Percentiles rank a stretch among this genome's conserved stretches.
phyloP scores from a whole-genome alignment of 2,329 filamentous ascomycete species.

The Pezicula carpinea region DNA sequence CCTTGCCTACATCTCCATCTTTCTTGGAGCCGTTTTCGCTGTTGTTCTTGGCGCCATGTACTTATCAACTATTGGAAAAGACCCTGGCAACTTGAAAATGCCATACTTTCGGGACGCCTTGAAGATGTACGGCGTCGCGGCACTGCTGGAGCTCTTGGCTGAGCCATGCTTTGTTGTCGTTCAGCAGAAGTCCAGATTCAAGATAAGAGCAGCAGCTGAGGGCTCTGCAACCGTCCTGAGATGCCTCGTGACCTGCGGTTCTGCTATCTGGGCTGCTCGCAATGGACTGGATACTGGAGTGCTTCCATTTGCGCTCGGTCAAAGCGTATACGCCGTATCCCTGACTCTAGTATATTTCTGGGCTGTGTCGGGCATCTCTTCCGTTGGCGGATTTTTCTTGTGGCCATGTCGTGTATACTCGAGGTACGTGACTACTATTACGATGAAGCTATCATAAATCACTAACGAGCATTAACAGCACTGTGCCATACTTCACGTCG shows the following conservation, averaged over 20 bases:
- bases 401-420: constrained; percentile 41
- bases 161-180: constrained; percentile 89
- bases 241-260: constrained; percentile 68
- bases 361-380: constrained; percentile 54
- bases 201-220: constrained; percentile 76
- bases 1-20: constrained; percentile 74
- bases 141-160: constrained; percentile 70
- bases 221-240: constrained; percentile 74
- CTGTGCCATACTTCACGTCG: constrained; percentile 17
- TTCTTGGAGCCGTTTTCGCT: constrained; percentile 62
- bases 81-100: constrained; percentile 45
- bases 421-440: constrained; percentile 14
- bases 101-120: constrained; percentile 57
- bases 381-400: constrained; percentile 63
- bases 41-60: constrained; percentile 64
- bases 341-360: constrained; percentile 67
- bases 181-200: constrained; percentile 76
- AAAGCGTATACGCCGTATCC: constrained; percentile 68
- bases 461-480: constrained; percentile 13
- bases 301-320: constrained; percentile 84
- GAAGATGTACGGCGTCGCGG: constrained; percentile 50
- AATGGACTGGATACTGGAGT: constrained; percentile 59
- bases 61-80: constrained; percentile 45
- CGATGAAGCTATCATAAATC: background rate
- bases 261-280: constrained; percentile 59